Evolutionary conservation across 2,329 filamentous ascomycete species (phyloP), one percentile per base, ranked within the genome.

Genomic region (Colletotrichum orchidophilum): DNA sequence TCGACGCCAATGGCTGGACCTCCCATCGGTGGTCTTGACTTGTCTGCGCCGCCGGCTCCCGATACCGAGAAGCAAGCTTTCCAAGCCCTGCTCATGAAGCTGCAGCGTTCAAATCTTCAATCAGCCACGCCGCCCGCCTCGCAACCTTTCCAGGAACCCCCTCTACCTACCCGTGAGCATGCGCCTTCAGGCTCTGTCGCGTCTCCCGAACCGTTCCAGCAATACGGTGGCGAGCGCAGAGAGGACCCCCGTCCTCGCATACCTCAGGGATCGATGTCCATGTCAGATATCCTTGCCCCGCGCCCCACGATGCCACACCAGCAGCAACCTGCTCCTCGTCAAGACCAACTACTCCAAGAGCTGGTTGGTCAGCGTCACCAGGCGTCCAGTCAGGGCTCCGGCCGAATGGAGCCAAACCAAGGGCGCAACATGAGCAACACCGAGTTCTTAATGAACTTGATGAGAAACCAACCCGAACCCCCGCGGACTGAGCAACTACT

Each of bases 1-100:
- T 80, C 85, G 8, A 83, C 83, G 13, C 83, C 85, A 15, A 81
- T 82, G 67, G 76, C 81, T 52, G 80, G 73, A n/a, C 80, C 63
- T 66, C 78, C 63, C 59, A 72, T 63, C 66, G 75, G 69, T 55
- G 72, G 55, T 24, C 27, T 31, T 35, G 42, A 59, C n/a, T 21
- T 77, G 11, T 79, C 80, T 64, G 80, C 82, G 58, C 74, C 82
- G 58, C 74, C 81, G 24, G 83, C 85, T 12, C 82, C 85, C 6
- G 90, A 91, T 73, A 89, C 91, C 63, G 95, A 97, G 77, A 94
- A 94, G 80, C 93, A 95, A 79, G 95, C 94, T 1, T 97, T 98
- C 81, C 90, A 94, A 74, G 89, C 91, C 54, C 88, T 98, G 55
- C 85, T 97, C 42, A 89, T 93, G 75, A 97, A 97, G 87, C 88